Base-by-base conservation (phyloP, 441 rosid species). In the Erysimum cheiri region DNA sequence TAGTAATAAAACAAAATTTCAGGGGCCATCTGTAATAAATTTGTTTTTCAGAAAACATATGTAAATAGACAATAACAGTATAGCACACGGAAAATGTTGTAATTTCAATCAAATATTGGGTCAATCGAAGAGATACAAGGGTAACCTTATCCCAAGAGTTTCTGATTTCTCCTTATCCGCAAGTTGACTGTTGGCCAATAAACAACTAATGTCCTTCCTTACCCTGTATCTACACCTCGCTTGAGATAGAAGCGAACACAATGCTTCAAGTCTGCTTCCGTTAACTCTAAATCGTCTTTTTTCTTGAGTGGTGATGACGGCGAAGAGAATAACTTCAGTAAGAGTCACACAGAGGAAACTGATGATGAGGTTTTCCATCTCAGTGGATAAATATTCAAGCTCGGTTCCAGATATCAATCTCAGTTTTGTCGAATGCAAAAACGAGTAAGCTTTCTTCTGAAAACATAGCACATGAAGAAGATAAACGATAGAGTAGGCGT, bases 381-480 rank as follows among this genome's bases (percentile, higher is more conserved):
- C n/a, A n/a, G n/a, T n/a, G n/a, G n/a, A n/a, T n/a, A n/a, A n/a
- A n/a, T n/a, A 19, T 19, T 49, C 59, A 24, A 24, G 36, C 56
- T 68, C 15, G 7, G 6, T 40, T 65, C 60, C 8, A 29, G 1
- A 14, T 17, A 41, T 64, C 48, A 48, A 19, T 19, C 22, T 11
- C 60, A 64, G 33, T 55, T 67, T 44, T 5, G 8, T 5, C 8
- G 12, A 36, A 46, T 32, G 55, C 41, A 2, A 11, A 26, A 48
- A 37, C 72, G 5, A 35, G 72, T 35, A 69, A 49, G 52, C 12
- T 11, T 47, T 69, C 54, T 54, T 40, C 17, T 15, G 13, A 29
- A 48, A 67, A 62, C 43, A n/a, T 61, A 9, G 12, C 6, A 32
- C 14, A 43, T 10, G n/a, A 28, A 14, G 64, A 47, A 63, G 55